These are phyloP conservation scores for Benincasa hispida DNA, from an alignment of 306 rosid species.

Conservation along the genomic window DNA sequence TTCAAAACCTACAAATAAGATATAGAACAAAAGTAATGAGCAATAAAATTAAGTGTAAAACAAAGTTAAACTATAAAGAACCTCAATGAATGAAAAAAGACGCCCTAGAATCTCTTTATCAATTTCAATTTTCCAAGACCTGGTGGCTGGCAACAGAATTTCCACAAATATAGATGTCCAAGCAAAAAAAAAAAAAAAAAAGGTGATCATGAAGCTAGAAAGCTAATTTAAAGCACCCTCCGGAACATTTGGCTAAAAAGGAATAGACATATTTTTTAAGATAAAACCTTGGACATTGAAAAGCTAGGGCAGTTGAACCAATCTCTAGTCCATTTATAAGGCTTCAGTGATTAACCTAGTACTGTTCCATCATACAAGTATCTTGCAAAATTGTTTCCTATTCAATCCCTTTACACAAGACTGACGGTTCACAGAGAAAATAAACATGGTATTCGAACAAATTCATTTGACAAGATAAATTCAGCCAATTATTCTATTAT, in stretches of 20 bases:
- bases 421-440: background rate
- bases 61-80: background rate
- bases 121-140: background rate
- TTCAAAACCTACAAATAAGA: slow-evolving; percentile 58
- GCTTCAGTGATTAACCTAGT: background rate
- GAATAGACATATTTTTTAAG: background rate
- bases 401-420: background rate
- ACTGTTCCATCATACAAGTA: background rate
- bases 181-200: background rate
- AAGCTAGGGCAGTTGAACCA: background rate
- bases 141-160: background rate
- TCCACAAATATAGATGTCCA: background rate
- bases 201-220: background rate
- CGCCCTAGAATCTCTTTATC: background rate
- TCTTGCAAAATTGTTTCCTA: background rate
- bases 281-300: background rate
- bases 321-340: background rate
- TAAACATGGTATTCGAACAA: background rate
- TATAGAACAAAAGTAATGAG: background rate
- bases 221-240: background rate
- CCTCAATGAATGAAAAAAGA: background rate
- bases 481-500: background rate
- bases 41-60: slow-evolving; percentile 10
- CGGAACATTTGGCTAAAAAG: background rate
- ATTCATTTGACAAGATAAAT: background rate